Evolutionary conservation across 2,329 filamentous ascomycete species (phyloP), one percentile per base, ranked within the genome.

Genomic region (Phaeosphaeria sp.): DNA sequence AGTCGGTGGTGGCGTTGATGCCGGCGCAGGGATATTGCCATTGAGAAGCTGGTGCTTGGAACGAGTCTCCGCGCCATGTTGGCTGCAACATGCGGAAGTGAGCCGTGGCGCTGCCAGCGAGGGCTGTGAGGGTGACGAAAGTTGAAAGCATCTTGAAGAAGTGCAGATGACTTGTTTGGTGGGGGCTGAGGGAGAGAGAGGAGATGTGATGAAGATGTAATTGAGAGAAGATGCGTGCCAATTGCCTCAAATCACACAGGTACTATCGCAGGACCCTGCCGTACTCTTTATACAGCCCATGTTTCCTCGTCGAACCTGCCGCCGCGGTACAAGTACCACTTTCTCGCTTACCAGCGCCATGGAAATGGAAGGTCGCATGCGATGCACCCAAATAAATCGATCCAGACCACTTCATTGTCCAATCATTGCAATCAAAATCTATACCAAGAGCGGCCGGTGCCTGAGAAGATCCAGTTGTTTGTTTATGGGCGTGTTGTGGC

Each of bases 61-160:
- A 80, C 6, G 79, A 81, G 56, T 78, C 69, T 30, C 77, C 79
- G 54, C 79, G 75, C 79, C 79, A 81, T 56, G 56, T 56, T 6
- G 80, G 80, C 56, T 74, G 77, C 18, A 77, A 62, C 41, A 82
- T 72, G 21, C 65, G 65, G 75, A 81, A 82, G 64, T 82, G 80
- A 4, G 80, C 79, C 6, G 77, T 70, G 22, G 74, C 66, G 55
- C 77, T 64, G 46, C 70, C 65, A 17, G 68, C 61, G 50, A 78
- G 58, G 30, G 71, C 59, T 6, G 64, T 52, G 51, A 70, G 27
- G 4, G 65, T 50, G 44, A 69, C 21, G 52, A 74, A 23, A 6
- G 60, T 66, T 13, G 63, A 56, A 22, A 66, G 54, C 71, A 73
- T 73, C 3, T 7, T 68, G 49, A 44, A n/a, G n/a, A n/a, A n/a